phyloP scores from a whole-genome alignment of 352 stramenopile species.

The Pythium brachiatum region DNA sequence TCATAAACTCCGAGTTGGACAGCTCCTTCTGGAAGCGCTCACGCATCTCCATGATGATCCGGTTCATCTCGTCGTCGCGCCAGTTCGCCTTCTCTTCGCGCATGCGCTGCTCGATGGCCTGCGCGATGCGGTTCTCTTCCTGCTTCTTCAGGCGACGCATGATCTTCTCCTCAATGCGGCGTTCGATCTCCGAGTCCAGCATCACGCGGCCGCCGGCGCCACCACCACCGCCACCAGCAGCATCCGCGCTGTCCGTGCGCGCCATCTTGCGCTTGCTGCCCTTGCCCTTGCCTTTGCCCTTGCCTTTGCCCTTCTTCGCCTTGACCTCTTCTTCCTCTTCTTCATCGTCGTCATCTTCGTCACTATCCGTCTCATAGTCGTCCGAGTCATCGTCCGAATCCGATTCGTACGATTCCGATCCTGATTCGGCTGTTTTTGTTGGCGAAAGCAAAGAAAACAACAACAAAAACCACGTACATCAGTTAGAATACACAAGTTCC shows the following conservation, averaged over 20 bases:
- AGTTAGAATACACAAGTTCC: background rate
- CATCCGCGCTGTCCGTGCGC: slow-evolving; percentile 17
- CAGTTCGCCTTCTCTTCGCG: slow-evolving; percentile 81
- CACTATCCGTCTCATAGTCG: slow-evolving; percentile 29
- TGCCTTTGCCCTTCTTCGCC: slow-evolving; percentile 33
- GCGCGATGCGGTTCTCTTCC: slow-evolving; percentile 80
- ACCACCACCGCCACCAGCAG: slow-evolving; percentile 1
- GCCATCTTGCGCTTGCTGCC: slow-evolving; percentile 25
- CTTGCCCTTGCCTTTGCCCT: slow-evolving; percentile 20
- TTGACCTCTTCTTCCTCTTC: slow-evolving; percentile 69
- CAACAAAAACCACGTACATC: slow-evolving; percentile 1
- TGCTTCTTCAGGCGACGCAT: slow-evolving; percentile 84
- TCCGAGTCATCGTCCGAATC: slow-evolving; percentile 32
- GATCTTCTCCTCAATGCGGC: slow-evolving; percentile 88
- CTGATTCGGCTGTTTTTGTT: slow-evolving; percentile 69
- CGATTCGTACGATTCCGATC: slow-evolving; percentile 69
- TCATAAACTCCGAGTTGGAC: slow-evolving; percentile 60
- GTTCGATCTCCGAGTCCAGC: slow-evolving; percentile 74
- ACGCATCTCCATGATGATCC: slow-evolving; percentile 88
- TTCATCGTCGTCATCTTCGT: slow-evolving; percentile 33
- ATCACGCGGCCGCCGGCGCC: slow-evolving; percentile 32
- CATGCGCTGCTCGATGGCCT: slow-evolving; percentile 84
- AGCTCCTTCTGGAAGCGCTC: slow-evolving; percentile 84
- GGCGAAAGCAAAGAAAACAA: background rate
- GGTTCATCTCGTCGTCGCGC: slow-evolving; percentile 88